A percentile compares a stretch with the other conserved stretches of the same genome.
phyloP scores from a whole-genome alignment of 345 rosid species.

The Salix arbutifolia region DNA sequence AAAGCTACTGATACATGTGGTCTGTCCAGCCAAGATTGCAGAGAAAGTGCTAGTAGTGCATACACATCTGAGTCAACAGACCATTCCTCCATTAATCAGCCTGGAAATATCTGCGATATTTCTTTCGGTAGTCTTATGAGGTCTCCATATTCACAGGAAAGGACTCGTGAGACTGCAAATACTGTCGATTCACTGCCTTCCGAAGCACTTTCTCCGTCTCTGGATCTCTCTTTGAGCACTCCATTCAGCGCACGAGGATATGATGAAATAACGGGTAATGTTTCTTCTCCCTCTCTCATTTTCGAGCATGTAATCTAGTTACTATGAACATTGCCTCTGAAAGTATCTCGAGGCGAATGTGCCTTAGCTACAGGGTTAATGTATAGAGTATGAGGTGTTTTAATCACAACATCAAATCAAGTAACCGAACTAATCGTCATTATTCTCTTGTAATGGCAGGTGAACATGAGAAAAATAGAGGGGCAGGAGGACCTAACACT shows the following conservation, averaged over 20 bases:
- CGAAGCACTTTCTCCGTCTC: neutral
- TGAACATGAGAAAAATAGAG: neutral
- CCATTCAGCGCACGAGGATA: neutral
- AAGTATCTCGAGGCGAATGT: too few relatives aligned
- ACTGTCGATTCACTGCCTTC: neutral
- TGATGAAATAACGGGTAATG: neutral
- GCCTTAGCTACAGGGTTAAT: neutral
- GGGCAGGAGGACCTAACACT: neutral
- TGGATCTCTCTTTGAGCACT: constrained; percentile 3
- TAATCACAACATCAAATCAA: too few relatives aligned
- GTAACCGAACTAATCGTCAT: too few relatives aligned
- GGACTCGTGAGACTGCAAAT: neutral
- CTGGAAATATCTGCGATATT: neutral
- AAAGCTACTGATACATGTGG: neutral
- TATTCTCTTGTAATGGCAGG: neutral
- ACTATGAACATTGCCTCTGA: too few relatives aligned
- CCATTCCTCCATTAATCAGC: neutral
- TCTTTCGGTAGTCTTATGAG: neutral
- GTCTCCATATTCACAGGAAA: neutral
- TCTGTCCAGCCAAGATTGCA: neutral
- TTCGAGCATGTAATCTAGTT: too few relatives aligned
- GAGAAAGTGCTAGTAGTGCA: neutral
- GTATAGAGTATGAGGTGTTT: neutral
- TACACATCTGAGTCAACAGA: neutral
- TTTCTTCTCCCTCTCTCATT: neutral